Conservation (phyloP, 805 yeast species). For the Ogataea pignaliae region DNA sequence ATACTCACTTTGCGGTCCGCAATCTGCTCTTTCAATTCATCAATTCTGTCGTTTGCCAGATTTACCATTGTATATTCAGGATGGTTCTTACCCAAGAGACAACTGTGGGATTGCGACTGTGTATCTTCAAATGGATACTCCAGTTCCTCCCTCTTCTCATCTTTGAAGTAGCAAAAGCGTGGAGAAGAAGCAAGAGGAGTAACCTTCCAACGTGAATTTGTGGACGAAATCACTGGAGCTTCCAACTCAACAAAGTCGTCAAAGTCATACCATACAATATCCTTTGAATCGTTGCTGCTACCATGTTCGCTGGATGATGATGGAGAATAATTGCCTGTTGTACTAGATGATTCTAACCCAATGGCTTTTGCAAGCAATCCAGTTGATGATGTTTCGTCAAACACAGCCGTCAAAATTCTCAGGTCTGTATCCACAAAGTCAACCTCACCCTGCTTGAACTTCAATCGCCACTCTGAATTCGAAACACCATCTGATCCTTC, state of each 20-base stretch:
- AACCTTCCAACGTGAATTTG: conserved; percentile 40
- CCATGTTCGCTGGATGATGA: conserved; percentile 12
- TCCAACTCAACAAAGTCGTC: conserved; percentile 77
- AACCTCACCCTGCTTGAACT: conserved; percentile 65
- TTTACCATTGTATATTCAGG: conserved; percentile 53
- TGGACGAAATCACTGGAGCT: conserved; percentile 34
- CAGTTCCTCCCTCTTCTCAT: conserved; percentile 40
- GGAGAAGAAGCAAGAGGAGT: conserved; percentile 54
- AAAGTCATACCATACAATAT: conserved; percentile 58
- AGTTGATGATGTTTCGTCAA: conserved; percentile 50
- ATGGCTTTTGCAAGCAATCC: conserved; percentile 35
- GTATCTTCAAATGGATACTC: conserved; percentile 50
- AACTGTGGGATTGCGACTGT: conserved; percentile 60
- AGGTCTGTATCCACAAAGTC: conserved; percentile 67
- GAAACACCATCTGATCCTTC: conserved; percentile 37
- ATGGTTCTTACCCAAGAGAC: conserved; percentile 50
- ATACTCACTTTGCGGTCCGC: conserved; percentile 22
- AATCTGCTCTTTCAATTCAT: conserved; percentile 37
- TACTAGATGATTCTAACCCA: conserved; percentile 22
- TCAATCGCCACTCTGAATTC: conserved; percentile 47
- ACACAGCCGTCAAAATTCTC: conserved; percentile 58
- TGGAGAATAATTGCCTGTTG: conserved; percentile 17
- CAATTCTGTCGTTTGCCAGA: conserved; percentile 37
- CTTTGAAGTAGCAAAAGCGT: conserved; percentile 56
- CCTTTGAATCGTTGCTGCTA: conserved; percentile 8